Conservation (phyloP, 768 basidiomycete genomes). For the Psilocybe azurescens region DNA sequence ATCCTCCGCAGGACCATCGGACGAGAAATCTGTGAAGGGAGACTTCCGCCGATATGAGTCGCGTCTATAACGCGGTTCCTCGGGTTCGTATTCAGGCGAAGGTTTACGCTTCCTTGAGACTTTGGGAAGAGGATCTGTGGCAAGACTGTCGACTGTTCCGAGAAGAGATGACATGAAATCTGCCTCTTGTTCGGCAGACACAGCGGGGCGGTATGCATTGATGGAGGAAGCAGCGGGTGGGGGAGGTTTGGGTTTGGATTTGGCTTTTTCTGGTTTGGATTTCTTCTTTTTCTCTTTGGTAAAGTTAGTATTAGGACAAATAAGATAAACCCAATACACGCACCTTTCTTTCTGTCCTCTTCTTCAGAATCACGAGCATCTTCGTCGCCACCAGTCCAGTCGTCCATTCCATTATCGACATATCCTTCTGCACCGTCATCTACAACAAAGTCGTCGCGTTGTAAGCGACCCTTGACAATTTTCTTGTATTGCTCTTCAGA, state of each 20-base stretch:
- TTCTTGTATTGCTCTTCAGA: slow-evolving; percentile 86
- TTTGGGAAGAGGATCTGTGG: slow-evolving; percentile 24
- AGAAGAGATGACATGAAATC: slow-evolving; percentile 90
- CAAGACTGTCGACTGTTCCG: slow-evolving; percentile 65
- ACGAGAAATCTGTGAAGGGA: slow-evolving; percentile 47
- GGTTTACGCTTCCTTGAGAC: slow-evolving; percentile 71
- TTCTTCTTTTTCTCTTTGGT: slow-evolving; percentile 47
- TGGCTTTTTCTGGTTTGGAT: slow-evolving; percentile 43
- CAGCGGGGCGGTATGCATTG: slow-evolving; percentile 78
- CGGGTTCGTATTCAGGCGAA: slow-evolving; percentile 48
- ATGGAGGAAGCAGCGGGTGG: slow-evolving; percentile 65
- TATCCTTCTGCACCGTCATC: slow-evolving; percentile 94
- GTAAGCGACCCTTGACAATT: slow-evolving; percentile 83
- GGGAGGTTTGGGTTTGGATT: slow-evolving; percentile 58
- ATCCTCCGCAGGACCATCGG: slow-evolving; percentile 50
- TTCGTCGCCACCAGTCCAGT: slow-evolving; percentile 73
- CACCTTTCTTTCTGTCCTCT: slow-evolving; percentile 48
- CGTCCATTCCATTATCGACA: slow-evolving; percentile 96
- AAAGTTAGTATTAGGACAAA: background rate
- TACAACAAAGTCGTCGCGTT: slow-evolving; percentile 91
- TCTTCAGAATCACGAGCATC: slow-evolving; percentile 58
- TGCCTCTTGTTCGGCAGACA: slow-evolving; percentile 80
- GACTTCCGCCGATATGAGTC: slow-evolving; percentile 38
- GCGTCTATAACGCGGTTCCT: slow-evolving; percentile 42
- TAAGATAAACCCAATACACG: slow-evolving; percentile 14